phyloP scores from a whole-genome alignment of 331 rosid genomes.

The Spiraea crenata region DNA sequence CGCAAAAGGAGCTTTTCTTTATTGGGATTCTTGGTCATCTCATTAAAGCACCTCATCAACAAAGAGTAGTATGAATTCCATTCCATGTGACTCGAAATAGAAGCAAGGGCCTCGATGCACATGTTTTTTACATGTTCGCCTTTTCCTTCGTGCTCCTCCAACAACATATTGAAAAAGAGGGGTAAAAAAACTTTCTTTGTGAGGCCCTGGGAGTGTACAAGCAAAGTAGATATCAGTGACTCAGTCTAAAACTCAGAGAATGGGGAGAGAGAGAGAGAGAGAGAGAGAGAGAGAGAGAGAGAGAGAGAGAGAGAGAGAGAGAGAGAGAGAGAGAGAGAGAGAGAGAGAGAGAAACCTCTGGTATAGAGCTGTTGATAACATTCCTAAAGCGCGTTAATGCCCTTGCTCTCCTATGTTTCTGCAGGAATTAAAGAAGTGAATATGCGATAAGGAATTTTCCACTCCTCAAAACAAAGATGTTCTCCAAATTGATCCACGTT shows the following conservation, averaged over 20 bases:
- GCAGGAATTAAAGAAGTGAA: conserved; percentile 30
- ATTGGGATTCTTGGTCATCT: conserved; percentile 47
- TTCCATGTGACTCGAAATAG: conserved; percentile 72
- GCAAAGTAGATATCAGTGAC: conserved; percentile 23
- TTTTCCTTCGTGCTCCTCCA: conserved; percentile 64
- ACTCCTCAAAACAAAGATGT: background rate
- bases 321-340: background rate
- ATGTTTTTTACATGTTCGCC: conserved; percentile 75
- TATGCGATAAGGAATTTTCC: conserved; percentile 12
- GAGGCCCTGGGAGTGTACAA: conserved; percentile 51
- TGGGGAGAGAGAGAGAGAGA: conserved; percentile 2
- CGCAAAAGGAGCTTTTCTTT: conserved; percentile 69
- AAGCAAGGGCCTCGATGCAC: conserved; percentile 83
- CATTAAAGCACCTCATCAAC: conserved; percentile 70
- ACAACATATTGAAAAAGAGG: conserved; percentile 72
- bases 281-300: conserved; percentile 3
- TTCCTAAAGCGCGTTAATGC: conserved; percentile 70
- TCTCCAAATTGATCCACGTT: background rate
- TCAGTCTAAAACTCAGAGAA: background rate
- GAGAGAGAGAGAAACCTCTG: conserved; percentile 52
- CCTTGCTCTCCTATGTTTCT: conserved; percentile 85
- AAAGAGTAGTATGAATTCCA: conserved; percentile 84
- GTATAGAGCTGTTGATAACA: conserved; percentile 43
- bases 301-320: conserved; percentile 1
- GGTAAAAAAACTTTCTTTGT: conserved; percentile 69